Conservation (phyloP, 2,329 filamentous ascomycete species). For the Aspergillus sergii region DNA sequence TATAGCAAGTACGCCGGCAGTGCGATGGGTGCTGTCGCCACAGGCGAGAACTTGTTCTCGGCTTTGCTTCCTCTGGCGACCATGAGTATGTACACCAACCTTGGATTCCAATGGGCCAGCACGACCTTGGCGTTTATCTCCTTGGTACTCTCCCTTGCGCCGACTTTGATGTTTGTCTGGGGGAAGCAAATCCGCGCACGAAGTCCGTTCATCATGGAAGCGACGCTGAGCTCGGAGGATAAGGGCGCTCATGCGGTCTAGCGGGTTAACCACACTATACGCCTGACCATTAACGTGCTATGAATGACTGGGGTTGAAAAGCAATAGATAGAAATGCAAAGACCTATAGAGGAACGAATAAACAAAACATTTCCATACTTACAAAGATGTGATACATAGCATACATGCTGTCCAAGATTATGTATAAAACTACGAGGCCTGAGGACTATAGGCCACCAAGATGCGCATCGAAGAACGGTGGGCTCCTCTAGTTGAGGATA, state of each 20-base stretch:
- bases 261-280: background rate
- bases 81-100: constrained; percentile 36
- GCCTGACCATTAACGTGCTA: background rate
- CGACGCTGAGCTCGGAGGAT: background rate
- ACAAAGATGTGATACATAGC: background rate
- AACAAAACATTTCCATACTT: background rate
- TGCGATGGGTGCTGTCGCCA: constrained; percentile 48
- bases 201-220: background rate
- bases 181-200: background rate
- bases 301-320: background rate
- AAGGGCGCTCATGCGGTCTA: background rate
- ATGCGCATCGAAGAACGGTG: too few species aligned
- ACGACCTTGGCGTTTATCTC: constrained; percentile 42
- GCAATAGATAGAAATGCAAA: background rate
- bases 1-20: constrained; percentile 53
- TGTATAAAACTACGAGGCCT: background rate
- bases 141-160: background rate
- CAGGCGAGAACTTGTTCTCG: constrained; percentile 48
- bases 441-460: background rate
- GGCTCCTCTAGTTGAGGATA: too few species aligned
- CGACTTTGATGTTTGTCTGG: background rate
- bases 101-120: constrained; percentile 46
- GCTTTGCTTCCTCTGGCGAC: constrained; percentile 48
- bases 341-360: background rate
- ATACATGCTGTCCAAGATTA: background rate